Evolutionary conservation across 495 filamentous ascomycete species (phyloP).

Genomic region (Annulohypoxylon maeteangense): DNA sequence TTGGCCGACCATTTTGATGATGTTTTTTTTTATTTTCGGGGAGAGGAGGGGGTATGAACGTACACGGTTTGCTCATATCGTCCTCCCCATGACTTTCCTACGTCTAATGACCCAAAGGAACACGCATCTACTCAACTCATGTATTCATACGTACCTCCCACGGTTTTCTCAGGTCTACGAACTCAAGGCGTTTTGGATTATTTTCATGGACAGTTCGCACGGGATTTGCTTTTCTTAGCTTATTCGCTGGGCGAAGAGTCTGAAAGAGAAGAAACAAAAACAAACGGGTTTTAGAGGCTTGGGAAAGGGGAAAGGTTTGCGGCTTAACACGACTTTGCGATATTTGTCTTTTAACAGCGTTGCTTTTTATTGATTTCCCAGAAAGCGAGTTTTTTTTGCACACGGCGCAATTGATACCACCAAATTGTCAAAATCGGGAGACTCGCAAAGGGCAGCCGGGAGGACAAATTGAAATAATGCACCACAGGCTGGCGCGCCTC

Average conservation of each 20-base stretch:
- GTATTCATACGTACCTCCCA: slow-evolving; percentile 30
- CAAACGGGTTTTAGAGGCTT: slow-evolving; percentile 24
- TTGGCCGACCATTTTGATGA: slow-evolving; percentile 60
- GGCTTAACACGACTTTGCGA: slow-evolving; percentile 35
- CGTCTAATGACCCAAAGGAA: slow-evolving; percentile 46
- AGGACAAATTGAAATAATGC: slow-evolving; percentile 39
- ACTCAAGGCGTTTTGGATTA: slow-evolving; percentile 44
- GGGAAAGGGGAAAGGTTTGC: slow-evolving; percentile 43
- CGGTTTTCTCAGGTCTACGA: slow-evolving; percentile 30
- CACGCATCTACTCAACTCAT: slow-evolving; percentile 40
- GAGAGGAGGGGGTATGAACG: slow-evolving; percentile 51
- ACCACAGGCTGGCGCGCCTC: slow-evolving; percentile 51
- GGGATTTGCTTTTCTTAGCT: slow-evolving; percentile 31
- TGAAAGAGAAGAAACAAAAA: slow-evolving; percentile 37
- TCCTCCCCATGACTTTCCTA: slow-evolving; percentile 42
- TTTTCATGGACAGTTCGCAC: slow-evolving; percentile 39
- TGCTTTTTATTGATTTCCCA: slow-evolving; percentile 39
- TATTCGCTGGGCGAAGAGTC: slow-evolving; percentile 44
- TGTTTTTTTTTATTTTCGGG: slow-evolving; percentile 47
- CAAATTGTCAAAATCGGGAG: slow-evolving; percentile 39
- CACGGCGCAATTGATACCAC: slow-evolving; percentile 37
- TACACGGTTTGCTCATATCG: slow-evolving; percentile 48
- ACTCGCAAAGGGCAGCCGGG: slow-evolving; percentile 39
- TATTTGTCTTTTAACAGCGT: slow-evolving; percentile 46
- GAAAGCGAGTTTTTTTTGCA: slow-evolving; percentile 31